Conservation (phyloP, 805 yeast genomes). For the Starmerella floris region DNA sequence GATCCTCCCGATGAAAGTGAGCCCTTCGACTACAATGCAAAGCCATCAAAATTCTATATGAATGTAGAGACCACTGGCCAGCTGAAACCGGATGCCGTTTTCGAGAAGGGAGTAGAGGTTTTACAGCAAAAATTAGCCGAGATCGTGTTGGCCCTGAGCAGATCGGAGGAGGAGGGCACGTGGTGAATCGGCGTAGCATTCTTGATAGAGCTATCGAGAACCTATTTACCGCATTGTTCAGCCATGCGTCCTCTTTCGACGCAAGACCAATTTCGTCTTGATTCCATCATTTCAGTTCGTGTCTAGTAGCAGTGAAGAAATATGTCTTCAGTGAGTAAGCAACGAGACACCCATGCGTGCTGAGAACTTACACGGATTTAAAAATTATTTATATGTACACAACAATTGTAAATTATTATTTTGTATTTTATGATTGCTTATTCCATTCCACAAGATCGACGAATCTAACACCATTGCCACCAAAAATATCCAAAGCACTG, state of each 20-base stretch:
- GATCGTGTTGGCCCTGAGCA: conserved; percentile 51
- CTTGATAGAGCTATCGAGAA: too few relatives aligned
- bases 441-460: conserved; percentile 72
- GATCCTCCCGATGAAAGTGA: conserved; percentile 87
- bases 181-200: too few relatives aligned
- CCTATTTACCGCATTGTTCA: too few relatives aligned
- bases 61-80: conserved; percentile 90
- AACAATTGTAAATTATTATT: not conserved
- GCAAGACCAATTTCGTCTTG: too few relatives aligned
- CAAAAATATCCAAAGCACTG: conserved; percentile 86
- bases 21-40: conserved; percentile 69
- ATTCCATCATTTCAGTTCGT: not conserved
- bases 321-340: too few relatives aligned
- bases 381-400: not conserved
- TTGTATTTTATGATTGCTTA: conserved; percentile 5
- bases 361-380: too few relatives aligned
- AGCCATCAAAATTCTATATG: conserved; percentile 68
- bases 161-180: conserved; percentile 20
- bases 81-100: conserved; percentile 78
- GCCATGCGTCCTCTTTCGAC: too few relatives aligned
- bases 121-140: conserved; percentile 85
- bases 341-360: too few relatives aligned
- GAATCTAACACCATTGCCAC: conserved; percentile 70
- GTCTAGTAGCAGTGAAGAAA: too few relatives aligned
- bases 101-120: conserved; percentile 68